Percentiles rank a stretch among this genome's conserved stretches.
These are phyloP conservation scores for Porphyra umbilicalis DNA, from an alignment of 31 red algal genomes.

Conservation along the genomic window DNA sequence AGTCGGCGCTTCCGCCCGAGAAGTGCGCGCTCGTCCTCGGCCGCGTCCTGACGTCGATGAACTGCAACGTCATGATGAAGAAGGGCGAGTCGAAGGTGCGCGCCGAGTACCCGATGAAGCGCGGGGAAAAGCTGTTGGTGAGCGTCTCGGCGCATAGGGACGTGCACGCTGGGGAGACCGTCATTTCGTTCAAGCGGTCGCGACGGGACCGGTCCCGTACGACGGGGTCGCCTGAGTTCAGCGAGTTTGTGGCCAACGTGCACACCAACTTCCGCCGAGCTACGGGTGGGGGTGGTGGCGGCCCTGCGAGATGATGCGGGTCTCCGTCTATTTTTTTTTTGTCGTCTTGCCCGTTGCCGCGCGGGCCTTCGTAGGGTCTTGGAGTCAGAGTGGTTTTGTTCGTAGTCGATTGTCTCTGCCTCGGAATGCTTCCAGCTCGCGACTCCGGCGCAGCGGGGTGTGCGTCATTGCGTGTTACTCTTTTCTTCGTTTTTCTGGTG, in stretches of 20 bases:
- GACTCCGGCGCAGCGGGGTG: too few species aligned
- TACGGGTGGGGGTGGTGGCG: not conserved
- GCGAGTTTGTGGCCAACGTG: not conserved
- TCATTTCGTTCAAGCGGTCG: not conserved
- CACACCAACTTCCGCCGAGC: not conserved
- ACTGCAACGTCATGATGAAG: conserved; percentile 68
- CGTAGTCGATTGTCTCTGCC: not conserved
- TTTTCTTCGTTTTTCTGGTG: not conserved
- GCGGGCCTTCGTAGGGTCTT: not conserved
- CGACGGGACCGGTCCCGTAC: not conserved
- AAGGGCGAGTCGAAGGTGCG: conserved; percentile 56
- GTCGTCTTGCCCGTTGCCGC: not conserved
- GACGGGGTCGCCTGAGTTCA: not conserved
- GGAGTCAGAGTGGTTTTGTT: not conserved
- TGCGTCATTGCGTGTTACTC: not conserved
- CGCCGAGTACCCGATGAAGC: conserved; percentile 28
- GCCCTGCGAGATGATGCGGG: not conserved
- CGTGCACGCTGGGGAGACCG: not conserved
- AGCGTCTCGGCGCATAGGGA: conserved; percentile 18
- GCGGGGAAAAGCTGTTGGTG: conserved; percentile 20
- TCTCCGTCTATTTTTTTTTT: not conserved
- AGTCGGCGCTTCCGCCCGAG: conserved; percentile 54
- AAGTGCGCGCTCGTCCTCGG: conserved; percentile 48
- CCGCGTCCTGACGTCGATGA: conserved; percentile 43
- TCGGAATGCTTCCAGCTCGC: not conserved